Evolutionary conservation across 345 rosid genomes (phyloP), one percentile per base, ranked within the genome.

Genomic region (Acer campestre): DNA sequence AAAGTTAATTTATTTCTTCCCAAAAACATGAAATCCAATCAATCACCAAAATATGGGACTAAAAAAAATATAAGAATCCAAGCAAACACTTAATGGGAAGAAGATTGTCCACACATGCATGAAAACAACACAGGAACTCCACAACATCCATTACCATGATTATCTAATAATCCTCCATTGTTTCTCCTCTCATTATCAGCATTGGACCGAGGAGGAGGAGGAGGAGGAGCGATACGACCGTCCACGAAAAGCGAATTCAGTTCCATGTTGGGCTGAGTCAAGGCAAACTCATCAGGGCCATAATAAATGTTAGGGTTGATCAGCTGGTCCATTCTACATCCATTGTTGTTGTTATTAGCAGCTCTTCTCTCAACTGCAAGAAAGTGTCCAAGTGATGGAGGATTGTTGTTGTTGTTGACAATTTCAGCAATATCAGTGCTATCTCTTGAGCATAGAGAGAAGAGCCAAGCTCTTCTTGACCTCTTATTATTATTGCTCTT

Each of bases 301-400:
- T 76, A 67, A 62, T 76, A 67, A 67, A 79, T 22, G 64, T 18
- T 56, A 12, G 77, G 85, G 56, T 79, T 25, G 27, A 25, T 73
- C 46, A 35, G 38, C 4, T 42, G 78, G 25, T 78, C 70, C 25
- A 83, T 84, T 75, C 88, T 79, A 38, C 38, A 56, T 31, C 67
- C 85, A 68, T 22, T 35, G 38, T 35, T 35, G 38, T 35, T 35
- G 38, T 35, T 76, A 4, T 27, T 76, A 6, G 87, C 76, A 55
- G 84, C 85, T 81, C 80, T 78, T 81, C 91, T 88, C 78, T 90
- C 90, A 66, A 73, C 89, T 0, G 87, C 87, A 17, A 89, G 90
- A 68, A 86, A 86, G 53, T 89, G 88, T 17, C 84, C 87, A 9
- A 88, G 86, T 13, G 91, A 85, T 63, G 80, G 87, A 40, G 89